Conservation (phyloP, 2,329 filamentous ascomycete species). For the Periconia digitata region DNA sequence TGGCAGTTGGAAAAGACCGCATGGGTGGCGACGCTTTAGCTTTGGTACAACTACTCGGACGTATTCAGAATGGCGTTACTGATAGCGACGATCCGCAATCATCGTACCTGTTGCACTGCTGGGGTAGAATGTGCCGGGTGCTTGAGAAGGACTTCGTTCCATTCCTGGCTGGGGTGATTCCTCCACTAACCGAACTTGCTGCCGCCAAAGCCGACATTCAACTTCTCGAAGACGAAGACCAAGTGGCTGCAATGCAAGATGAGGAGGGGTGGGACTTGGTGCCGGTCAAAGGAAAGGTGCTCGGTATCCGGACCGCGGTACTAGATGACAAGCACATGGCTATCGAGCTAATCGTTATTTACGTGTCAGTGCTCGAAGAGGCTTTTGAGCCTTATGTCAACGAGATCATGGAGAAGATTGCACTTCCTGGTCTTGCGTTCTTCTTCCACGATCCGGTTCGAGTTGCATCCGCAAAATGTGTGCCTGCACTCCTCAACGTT, state of each 20-base stretch:
- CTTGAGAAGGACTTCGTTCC: conserved; percentile 88
- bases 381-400: conserved; percentile 89
- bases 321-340: conserved; percentile 99
- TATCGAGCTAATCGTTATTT: conserved; percentile 97
- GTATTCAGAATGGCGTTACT: conserved; percentile 77
- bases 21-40: conserved; percentile 86
- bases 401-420: conserved; percentile 95
- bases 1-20: conserved; percentile 91
- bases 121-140: conserved; percentile 98
- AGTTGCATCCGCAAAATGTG: conserved; percentile 90
- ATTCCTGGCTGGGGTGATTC: conserved; percentile 91
- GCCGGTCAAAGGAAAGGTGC: conserved; percentile 94
- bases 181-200: conserved; percentile 85
- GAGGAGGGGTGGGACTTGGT: conserved; percentile 98
- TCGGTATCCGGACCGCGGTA: conserved; percentile 94
- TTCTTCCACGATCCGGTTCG: conserved; percentile 99
- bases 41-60: conserved; percentile 82
- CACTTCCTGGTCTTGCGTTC: conserved; percentile 89
- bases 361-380: conserved; percentile 91
- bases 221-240: conserved; percentile 90
- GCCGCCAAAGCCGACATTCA: conserved; percentile 97
- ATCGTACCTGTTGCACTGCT: conserved; percentile 97
- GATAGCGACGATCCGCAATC: conserved; percentile 95
- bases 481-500: conserved; percentile 88
- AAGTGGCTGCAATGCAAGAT: conserved; percentile 87